Evolutionary conservation across 129 eudicot species (phyloP).

Genomic region (Arctium lappa): DNA sequence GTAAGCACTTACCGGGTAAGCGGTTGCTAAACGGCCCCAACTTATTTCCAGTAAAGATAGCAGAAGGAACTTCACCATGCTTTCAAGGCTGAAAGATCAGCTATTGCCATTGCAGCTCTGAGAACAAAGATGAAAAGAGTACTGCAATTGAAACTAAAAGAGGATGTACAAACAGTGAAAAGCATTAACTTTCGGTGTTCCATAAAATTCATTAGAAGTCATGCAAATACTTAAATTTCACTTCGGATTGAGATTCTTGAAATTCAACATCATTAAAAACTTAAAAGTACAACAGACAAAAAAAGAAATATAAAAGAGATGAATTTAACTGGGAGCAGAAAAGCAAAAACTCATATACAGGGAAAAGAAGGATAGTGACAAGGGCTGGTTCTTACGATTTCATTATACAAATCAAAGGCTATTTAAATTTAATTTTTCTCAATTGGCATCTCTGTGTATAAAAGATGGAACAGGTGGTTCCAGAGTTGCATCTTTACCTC

Average conservation of each 20-base stretch:
- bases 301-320: not conserved
- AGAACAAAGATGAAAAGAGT: not conserved
- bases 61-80: conserved; percentile 1
- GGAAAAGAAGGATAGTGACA: not conserved
- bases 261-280: conserved; percentile 6
- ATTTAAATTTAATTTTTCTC: not conserved
- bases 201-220: not conserved
- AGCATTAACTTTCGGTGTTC: not conserved
- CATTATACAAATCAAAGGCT: not conserved
- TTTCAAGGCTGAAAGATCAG: not conserved
- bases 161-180: not conserved
- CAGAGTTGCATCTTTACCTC: conserved; percentile 46
- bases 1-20: too few species aligned
- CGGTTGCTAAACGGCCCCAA: too few species aligned
- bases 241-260: conserved; percentile 1
- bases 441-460: conserved; percentile 48
- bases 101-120: not conserved
- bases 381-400: not conserved
- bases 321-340: conserved; percentile 19
- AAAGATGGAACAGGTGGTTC: conserved; percentile 60
- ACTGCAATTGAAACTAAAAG: not conserved
- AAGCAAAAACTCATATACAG: conserved; percentile 17
- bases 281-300: conserved; percentile 17
- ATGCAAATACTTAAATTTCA: not conserved
- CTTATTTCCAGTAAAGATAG: not conserved